A percentile compares a stretch with the other conserved stretches of the same genome.
These are phyloP conservation scores for Inga laurina DNA, from an alignment of 306 rosid genomes.

Conservation along the genomic window DNA sequence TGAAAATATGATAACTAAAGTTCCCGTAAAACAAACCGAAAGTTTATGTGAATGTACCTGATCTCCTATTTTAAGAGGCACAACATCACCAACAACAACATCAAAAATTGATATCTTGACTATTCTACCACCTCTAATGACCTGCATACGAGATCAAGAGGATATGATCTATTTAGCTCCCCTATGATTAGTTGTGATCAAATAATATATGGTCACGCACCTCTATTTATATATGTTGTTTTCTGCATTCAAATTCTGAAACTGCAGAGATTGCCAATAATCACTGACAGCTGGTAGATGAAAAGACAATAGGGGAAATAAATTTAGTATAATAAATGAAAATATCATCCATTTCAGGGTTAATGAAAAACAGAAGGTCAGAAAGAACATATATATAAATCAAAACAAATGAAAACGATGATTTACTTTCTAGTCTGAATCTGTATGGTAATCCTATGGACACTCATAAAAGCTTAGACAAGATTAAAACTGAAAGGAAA, in stretches of 20 bases:
- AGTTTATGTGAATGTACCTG: slow-evolving; percentile 59
- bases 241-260: slow-evolving; percentile 84
- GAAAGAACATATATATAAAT: too few relatives aligned
- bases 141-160: slow-evolving; percentile 53
- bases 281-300: slow-evolving; percentile 80
- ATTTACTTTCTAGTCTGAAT: neutral
- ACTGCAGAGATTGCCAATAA: slow-evolving; percentile 91
- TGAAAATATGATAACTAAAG: neutral
- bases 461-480: neutral
- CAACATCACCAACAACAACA: slow-evolving; percentile 93
- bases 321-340: slow-evolving; percentile 23
- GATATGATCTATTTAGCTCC: slow-evolving; percentile 35
- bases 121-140: slow-evolving; percentile 83
- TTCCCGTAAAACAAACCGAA: slow-evolving; percentile 32
- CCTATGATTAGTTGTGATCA: neutral
- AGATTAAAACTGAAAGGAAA: slow-evolving; percentile 20
- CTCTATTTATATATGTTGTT: slow-evolving; percentile 89
- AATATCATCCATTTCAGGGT: slow-evolving; percentile 5
- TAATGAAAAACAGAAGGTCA: slow-evolving; percentile 9
- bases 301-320: slow-evolving; percentile 28
- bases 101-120: slow-evolving; percentile 81
- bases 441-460: slow-evolving; percentile 8
- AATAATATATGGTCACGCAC: slow-evolving; percentile 48
- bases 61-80: slow-evolving; percentile 94
- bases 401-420: neutral